Evolutionary conservation across 768 basidiomycete species (phyloP), one percentile per base, ranked within the genome.

Genomic region (Lactarius tabidus): DNA sequence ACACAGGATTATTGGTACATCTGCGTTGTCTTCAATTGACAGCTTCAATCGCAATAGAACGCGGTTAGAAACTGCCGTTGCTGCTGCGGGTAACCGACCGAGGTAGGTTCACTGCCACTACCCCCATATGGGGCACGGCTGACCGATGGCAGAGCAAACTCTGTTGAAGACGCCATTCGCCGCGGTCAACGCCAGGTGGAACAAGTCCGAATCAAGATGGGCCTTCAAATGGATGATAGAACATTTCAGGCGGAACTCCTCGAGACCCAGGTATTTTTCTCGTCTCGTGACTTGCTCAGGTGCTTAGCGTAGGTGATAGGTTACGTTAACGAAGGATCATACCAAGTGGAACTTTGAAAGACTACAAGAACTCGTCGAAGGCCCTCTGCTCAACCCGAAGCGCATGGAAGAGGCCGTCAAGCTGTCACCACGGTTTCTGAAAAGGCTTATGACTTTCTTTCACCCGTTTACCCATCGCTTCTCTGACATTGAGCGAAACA

Each of bases 201-300:
- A 70, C 91, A 94, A 71, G 88, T 85, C 29, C 95, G 92, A 75
- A 80, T 97, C 60, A 93, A 94, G 73, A 83, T 90, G 72, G 90
- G 89, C 65, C 86, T 97, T 84, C 91, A 93, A 76, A 92, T 98
- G 85, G 97, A 99, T 73, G 97, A 98, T 75, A 88, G 83, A 74
- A 84, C 89, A 5, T 99, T 98, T 76, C 93, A 95, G 72, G 80
- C 87, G 5, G 83, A 81, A 45, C 79, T 99, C 57, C 80, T 95
- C 26, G 94, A 97, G 70, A 93, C 93, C 2, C 91, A 94, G 76
- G 93, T 93, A 73, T 8, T 41, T 33, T 43, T 43, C 28, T 15
- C 28, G 17, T 26, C 17, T 52, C 64, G 6, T 18, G 15, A 35
- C 33, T 38, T 35, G 14, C 28, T 35, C 57, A 23, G 35, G 20